A percentile compares a stretch with the other conserved stretches of the same genome.
These are phyloP conservation scores for Phytophthora sansomeana DNA, from an alignment of 352 stramenopile species.

Conservation along the genomic window DNA sequence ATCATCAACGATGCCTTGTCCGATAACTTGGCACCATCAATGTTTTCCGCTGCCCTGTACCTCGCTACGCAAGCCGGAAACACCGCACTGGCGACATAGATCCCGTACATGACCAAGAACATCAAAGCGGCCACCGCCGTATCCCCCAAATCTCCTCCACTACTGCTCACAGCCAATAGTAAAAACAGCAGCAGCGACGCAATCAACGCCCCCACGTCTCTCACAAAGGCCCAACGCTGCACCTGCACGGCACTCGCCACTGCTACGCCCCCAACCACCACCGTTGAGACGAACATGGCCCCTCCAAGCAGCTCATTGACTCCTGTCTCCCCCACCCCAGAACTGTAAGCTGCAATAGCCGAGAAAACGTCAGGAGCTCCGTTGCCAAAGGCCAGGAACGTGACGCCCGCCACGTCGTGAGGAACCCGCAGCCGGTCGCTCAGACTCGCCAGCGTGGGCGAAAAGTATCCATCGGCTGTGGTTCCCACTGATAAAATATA, in stretches of 20 bases:
- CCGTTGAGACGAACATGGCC: slow-evolving; percentile 95
- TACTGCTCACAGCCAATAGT: slow-evolving; percentile 35
- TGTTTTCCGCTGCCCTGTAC: slow-evolving; percentile 25
- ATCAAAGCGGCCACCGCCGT: slow-evolving; percentile 46
- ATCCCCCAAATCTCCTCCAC: slow-evolving; percentile 20
- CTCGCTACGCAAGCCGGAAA: slow-evolving; percentile 57
- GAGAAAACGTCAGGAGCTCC: slow-evolving; percentile 97
- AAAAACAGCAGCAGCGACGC: slow-evolving; percentile 59
- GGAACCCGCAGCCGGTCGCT: slow-evolving; percentile 88
- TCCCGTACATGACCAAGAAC: slow-evolving; percentile 57
- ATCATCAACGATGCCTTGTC: slow-evolving; percentile 48
- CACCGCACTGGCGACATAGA: slow-evolving; percentile 72
- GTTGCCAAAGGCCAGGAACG: slow-evolving; percentile 98
- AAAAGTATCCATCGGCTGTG: slow-evolving; percentile 98
- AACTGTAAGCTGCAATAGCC: slow-evolving; percentile 87
- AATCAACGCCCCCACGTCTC: slow-evolving; percentile 68
- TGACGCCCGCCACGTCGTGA: slow-evolving; percentile 96
- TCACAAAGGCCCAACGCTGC: slow-evolving; percentile 69
- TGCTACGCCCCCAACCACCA: slow-evolving; percentile 92
- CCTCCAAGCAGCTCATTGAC: slow-evolving; percentile 92
- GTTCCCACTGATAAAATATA: slow-evolving; percentile 82
- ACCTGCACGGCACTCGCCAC: slow-evolving; percentile 74
- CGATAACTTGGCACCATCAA: slow-evolving; percentile 22
- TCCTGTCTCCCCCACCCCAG: slow-evolving; percentile 71
- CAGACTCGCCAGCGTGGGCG: slow-evolving; percentile 95